Conservation (phyloP, 140 eudicot species). For the Senecio squalidus region DNA sequence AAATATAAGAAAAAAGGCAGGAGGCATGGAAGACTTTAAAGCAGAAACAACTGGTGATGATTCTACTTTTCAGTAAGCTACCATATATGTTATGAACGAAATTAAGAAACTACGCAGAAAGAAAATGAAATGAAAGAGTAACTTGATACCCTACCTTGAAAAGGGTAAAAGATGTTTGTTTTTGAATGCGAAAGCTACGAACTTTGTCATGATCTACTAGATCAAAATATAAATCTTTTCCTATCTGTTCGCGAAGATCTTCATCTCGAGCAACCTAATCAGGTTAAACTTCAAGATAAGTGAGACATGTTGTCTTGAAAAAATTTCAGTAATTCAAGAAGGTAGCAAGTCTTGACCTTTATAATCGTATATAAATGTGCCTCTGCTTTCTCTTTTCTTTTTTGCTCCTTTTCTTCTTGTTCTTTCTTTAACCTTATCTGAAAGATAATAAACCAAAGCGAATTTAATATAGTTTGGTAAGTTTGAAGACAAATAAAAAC, state of each 20-base stretch:
- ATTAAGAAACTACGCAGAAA: neutral
- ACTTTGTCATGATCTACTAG: constrained; percentile 96
- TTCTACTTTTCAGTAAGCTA: constrained; percentile 3
- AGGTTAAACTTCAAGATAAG: constrained; percentile 8
- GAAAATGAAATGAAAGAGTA: constrained; percentile 6
- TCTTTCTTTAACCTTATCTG: constrained; percentile 84
- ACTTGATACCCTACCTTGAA: constrained; percentile 58
- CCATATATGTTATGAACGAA: neutral
- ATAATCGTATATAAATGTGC: constrained; percentile 87
- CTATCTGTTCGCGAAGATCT: constrained; percentile 75
- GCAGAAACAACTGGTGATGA: constrained; percentile 10
- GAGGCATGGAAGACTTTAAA: neutral
- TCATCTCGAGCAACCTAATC: constrained; percentile 87
- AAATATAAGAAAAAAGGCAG: neutral
- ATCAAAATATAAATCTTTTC: constrained; percentile 79
- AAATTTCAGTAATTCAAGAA: neutral
- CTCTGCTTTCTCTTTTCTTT: constrained; percentile 77
- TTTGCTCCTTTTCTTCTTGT: constrained; percentile 84
- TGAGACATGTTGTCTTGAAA: neutral
- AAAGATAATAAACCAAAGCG: constrained; percentile 8
- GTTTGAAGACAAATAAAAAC: neutral
- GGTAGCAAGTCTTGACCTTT: constrained; percentile 42
- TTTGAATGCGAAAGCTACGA: constrained; percentile 78
- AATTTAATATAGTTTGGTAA: constrained; percentile 2
- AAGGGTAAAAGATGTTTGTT: constrained; percentile 50